Conservation (phyloP, 352 stramenopile genomes). For the Thraustochytrium sp. region DNA sequence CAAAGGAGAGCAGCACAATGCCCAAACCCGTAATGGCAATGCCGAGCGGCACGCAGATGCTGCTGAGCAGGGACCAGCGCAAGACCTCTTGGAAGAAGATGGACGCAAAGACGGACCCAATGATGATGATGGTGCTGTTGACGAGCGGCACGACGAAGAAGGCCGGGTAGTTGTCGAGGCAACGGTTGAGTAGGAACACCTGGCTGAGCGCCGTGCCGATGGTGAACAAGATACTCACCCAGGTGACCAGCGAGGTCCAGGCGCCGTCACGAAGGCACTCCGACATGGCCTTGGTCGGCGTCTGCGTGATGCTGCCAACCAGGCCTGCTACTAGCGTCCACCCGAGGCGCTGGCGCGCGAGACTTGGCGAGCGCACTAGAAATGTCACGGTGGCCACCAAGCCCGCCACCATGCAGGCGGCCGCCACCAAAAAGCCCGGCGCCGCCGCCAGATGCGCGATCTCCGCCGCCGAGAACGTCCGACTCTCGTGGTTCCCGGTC, state of each 20-base stretch:
- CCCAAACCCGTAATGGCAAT: constrained; percentile 5
- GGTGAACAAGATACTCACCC: neutral
- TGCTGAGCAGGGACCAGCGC: neutral
- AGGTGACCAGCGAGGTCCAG: neutral
- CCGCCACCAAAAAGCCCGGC: constrained; percentile 55
- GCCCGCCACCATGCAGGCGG: constrained; percentile 56
- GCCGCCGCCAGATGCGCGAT: constrained; percentile 50
- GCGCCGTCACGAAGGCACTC: constrained; percentile 63
- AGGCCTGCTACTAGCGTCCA: constrained; percentile 59
- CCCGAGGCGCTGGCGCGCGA: constrained; percentile 31
- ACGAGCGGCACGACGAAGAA: constrained; percentile 34
- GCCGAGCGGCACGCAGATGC: neutral
- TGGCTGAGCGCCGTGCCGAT: neutral
- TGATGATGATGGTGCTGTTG: constrained; percentile 21
- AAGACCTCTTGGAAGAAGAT: constrained; percentile 31
- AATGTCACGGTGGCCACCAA: constrained; percentile 53
- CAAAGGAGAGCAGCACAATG: constrained; percentile 4
- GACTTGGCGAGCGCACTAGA: constrained; percentile 60
- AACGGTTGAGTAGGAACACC: constrained; percentile 4
- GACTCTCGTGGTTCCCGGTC: constrained; percentile 69
- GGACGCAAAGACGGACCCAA: constrained; percentile 5
- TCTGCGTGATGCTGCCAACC: constrained; percentile 68
- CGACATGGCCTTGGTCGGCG: constrained; percentile 73
- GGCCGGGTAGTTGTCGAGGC: neutral
- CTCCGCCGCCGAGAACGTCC: constrained; percentile 71